Conservation (phyloP, 179 eudicot species). For the Spergularia azorica region DNA sequence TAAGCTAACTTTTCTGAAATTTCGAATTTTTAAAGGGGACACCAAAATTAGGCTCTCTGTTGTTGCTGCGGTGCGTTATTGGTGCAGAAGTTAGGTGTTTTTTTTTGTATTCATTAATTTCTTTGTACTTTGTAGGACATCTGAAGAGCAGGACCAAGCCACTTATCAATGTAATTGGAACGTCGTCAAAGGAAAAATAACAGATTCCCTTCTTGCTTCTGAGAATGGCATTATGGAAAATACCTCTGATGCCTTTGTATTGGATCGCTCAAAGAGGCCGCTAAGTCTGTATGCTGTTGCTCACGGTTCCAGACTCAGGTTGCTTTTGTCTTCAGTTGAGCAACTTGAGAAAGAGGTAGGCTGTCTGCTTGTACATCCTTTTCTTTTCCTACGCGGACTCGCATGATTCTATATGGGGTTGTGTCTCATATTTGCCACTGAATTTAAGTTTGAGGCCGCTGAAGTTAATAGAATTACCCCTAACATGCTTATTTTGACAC, state of each 20-base stretch:
- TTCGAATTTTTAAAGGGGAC: not conserved
- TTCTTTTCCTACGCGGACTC: not conserved
- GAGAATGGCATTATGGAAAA: conserved; percentile 44
- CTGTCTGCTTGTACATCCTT: conserved; percentile 6
- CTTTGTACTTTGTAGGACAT: conserved; percentile 42
- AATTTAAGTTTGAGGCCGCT: not conserved
- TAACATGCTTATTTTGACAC: not conserved
- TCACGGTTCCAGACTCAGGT: conserved; percentile 67
- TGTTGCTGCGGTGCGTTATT: conserved; percentile 5
- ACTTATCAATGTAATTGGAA: conserved; percentile 58
- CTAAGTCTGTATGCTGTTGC: conserved; percentile 77
- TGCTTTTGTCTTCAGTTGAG: conserved; percentile 71
- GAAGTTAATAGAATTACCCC: not conserved
- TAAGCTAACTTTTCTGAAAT: conserved; percentile 42
- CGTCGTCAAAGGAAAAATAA: conserved; percentile 61
- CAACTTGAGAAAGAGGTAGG: conserved; percentile 90
- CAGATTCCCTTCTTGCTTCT: conserved; percentile 57
- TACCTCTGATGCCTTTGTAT: conserved; percentile 31
- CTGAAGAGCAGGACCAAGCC: conserved; percentile 38
- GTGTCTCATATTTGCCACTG: not conserved
- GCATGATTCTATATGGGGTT: not conserved
- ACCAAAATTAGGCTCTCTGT: not conserved
- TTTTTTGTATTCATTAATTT: not conserved
- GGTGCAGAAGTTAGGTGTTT: not conserved
- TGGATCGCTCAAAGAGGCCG: conserved; percentile 46